Evolutionary conservation across 352 stramenopile species (phyloP).

Genomic region (Peronospora belbahrii): DNA sequence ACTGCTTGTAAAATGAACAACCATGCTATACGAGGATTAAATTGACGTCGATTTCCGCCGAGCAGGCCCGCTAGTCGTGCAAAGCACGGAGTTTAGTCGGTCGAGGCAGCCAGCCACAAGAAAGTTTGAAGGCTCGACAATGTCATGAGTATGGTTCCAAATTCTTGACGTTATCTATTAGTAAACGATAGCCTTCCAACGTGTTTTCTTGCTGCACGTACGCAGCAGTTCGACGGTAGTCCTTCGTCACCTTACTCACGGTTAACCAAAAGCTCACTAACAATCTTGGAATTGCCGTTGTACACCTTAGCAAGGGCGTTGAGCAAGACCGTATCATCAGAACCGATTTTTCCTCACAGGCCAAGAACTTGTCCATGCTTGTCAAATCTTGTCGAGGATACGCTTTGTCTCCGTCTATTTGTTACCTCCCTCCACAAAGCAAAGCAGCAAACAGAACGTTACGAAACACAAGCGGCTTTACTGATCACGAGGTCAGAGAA

Average conservation of each 20-base stretch:
- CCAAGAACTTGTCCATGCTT: slow-evolving; percentile 52
- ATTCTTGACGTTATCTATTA: no score
- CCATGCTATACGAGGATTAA: no score
- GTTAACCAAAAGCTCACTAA: slow-evolving; percentile 58
- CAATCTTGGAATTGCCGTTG: slow-evolving; percentile 46
- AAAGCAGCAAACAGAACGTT: slow-evolving; percentile 51
- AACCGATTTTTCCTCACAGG: slow-evolving; percentile 64
- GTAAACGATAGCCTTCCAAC: no score
- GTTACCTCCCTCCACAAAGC: slow-evolving; percentile 9
- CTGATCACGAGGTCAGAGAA: slow-evolving; percentile 33
- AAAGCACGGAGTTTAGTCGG: no score
- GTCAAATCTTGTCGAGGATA: slow-evolving; percentile 63
- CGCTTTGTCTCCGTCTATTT: slow-evolving; percentile 20
- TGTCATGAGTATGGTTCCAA: no score
- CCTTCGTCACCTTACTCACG: slow-evolving; percentile 38
- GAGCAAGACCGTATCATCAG: slow-evolving; percentile 74
- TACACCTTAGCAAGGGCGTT: slow-evolving; percentile 69
- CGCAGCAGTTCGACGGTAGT: slow-evolving; percentile 66
- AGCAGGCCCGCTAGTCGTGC: no score
- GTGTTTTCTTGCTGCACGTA: slow-evolving; percentile 86
- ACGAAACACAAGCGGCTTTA: slow-evolving; percentile 45
- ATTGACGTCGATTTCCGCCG: no score
- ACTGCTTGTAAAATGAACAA: no score
- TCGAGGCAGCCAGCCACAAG: no score
- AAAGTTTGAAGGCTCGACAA: no score